These are phyloP conservation scores for Moricandia moricandioides DNA, from an alignment of 345 rosid genomes.

Conservation along the genomic window DNA sequence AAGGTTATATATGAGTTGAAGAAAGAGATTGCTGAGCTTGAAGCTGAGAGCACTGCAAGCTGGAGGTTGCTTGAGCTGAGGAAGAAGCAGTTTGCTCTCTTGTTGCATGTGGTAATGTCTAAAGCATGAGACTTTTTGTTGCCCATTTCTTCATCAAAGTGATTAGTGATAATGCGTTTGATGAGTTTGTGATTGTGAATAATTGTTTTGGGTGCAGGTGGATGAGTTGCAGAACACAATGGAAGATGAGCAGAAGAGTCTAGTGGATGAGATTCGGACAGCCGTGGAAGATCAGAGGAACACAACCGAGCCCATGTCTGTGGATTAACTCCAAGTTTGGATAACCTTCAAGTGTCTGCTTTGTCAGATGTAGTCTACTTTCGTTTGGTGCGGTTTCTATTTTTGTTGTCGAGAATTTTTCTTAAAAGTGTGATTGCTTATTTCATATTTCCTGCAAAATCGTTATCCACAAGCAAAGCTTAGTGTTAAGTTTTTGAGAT, in stretches of 20 bases:
- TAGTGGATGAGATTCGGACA: constrained; percentile 84
- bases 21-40: constrained; percentile 75
- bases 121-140: background rate
- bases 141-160: too few relatives aligned
- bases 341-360: background rate
- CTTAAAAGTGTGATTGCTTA: background rate
- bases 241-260: constrained; percentile 86
- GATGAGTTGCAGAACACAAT: constrained; percentile 89
- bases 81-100: constrained; percentile 83
- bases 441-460: constrained; percentile 12
- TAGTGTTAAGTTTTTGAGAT: constrained; percentile 15
- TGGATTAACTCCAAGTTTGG: constrained; percentile 26
- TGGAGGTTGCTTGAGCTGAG: constrained; percentile 91
- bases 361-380: background rate
- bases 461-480: constrained; percentile 25
- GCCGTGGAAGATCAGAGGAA: constrained; percentile 52
- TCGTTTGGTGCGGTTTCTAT: constrained; percentile 26
- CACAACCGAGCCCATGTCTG: constrained; percentile 44
- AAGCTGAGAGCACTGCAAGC: constrained; percentile 76
- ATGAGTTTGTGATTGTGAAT: constrained; percentile 15
- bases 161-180: background rate
- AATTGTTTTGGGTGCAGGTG: constrained; percentile 47
- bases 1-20: constrained; percentile 67
- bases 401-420: constrained; percentile 10
- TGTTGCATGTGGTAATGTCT: constrained; percentile 83